phyloP scores from a whole-genome alignment of 257 asterid species.

The Gardenia jasminoides region DNA sequence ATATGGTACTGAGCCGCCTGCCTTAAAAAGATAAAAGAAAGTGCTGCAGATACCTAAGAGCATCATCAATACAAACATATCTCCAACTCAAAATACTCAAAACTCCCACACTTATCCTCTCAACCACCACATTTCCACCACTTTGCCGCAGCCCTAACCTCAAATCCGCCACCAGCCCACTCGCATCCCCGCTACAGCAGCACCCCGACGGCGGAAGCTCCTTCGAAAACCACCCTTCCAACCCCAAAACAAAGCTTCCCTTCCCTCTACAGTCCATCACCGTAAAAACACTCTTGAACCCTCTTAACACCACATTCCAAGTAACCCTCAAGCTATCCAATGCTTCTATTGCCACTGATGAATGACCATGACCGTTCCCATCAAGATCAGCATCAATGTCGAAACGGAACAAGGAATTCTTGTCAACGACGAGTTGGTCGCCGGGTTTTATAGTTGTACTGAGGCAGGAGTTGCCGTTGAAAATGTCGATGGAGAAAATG shows the following conservation, averaged over 20 bases:
- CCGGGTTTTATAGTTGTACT: slow-evolving; percentile 32
- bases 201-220: slow-evolving; percentile 73
- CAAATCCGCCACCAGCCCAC: slow-evolving; percentile 80
- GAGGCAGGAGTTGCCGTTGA: slow-evolving; percentile 18
- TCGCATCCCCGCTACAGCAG: slow-evolving; percentile 39
- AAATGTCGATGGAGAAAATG: slow-evolving; percentile 51
- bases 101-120: slow-evolving; percentile 69
- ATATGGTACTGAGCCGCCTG: no score
- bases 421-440: slow-evolving; percentile 28
- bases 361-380: background rate
- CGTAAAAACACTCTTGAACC: slow-evolving; percentile 49
- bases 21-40: slow-evolving; percentile 47
- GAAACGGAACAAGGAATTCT: slow-evolving; percentile 49
- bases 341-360: slow-evolving; percentile 25
- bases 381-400: slow-evolving; percentile 31
- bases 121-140: slow-evolving; percentile 52
- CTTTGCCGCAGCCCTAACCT: slow-evolving; percentile 53
- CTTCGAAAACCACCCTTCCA: slow-evolving; percentile 86
- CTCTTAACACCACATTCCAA: slow-evolving; percentile 68
- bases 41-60: slow-evolving; percentile 76
- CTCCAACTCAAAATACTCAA: slow-evolving; percentile 86
- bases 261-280: slow-evolving; percentile 78
- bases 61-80: slow-evolving; percentile 66
- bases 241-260: slow-evolving; percentile 64
- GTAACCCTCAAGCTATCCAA: slow-evolving; percentile 42